Percentiles rank a stretch among this genome's conserved stretches.
These are phyloP conservation scores for Phialemonium atrogriseum DNA, from an alignment of 2,329 filamentous ascomycete species.

Conservation along the genomic window DNA sequence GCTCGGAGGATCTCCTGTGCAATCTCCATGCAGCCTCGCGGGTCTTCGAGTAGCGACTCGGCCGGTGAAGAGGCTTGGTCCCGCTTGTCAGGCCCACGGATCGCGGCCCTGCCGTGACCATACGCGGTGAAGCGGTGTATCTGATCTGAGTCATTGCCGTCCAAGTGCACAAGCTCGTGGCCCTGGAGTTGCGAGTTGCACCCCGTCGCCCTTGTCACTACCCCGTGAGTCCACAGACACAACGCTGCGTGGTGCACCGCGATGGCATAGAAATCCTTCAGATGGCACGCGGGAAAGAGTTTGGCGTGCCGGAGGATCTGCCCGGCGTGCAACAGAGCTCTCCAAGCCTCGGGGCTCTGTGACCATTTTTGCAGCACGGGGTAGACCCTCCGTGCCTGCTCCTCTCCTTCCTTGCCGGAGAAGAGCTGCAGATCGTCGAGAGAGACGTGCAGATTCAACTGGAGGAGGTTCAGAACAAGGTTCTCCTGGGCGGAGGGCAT, in stretches of 20 bases:
- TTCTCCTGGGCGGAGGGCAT: slow-evolving; percentile 36
- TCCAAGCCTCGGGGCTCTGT: slow-evolving; percentile 43
- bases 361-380: slow-evolving; percentile 52
- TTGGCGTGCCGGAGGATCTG: slow-evolving; percentile 56
- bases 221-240: slow-evolving; percentile 61
- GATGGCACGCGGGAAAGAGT: slow-evolving; percentile 38
- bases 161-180: slow-evolving; percentile 40
- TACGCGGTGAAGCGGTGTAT: slow-evolving; percentile 49
- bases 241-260: slow-evolving; percentile 61
- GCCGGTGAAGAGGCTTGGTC: neutral
- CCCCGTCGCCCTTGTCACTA: slow-evolving; percentile 40
- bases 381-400: slow-evolving; percentile 53
- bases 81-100: slow-evolving; percentile 26
- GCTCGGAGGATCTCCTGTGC: slow-evolving; percentile 46
- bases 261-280: slow-evolving; percentile 61
- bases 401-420: slow-evolving; percentile 58
- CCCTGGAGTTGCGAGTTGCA: slow-evolving; percentile 14
- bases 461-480: slow-evolving; percentile 43
- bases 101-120: slow-evolving; percentile 44
- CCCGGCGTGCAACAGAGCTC: slow-evolving; percentile 59
- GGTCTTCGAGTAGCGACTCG: slow-evolving; percentile 42
- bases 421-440: slow-evolving; percentile 60
- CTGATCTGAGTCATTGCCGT: slow-evolving; percentile 43
- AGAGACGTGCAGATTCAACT: slow-evolving; percentile 57
- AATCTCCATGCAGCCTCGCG: slow-evolving; percentile 49